These are phyloP conservation scores for Ceratocystis eucalypticola DNA, from an alignment of 2,329 filamentous ascomycete genomes.

Conservation along the genomic window DNA sequence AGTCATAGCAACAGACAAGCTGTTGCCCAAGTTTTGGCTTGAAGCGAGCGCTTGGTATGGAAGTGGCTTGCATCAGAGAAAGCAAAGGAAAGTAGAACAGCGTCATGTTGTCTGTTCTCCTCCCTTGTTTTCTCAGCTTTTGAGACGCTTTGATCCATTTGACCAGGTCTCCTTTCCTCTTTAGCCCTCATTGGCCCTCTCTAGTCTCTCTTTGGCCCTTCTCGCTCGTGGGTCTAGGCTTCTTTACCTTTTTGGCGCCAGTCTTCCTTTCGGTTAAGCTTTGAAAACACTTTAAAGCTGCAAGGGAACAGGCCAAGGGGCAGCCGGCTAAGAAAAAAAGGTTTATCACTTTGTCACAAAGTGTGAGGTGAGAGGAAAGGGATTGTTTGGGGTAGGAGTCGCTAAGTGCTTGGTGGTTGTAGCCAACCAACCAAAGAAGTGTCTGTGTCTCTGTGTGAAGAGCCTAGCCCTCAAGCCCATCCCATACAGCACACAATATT, in stretches of 20 bases:
- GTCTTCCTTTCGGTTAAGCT: constrained; percentile 8
- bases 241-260: neutral
- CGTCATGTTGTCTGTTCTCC: neutral
- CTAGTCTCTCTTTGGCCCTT: too few relatives aligned
- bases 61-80: neutral
- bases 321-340: neutral
- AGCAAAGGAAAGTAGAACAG: too few relatives aligned
- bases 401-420: neutral
- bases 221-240: neutral
- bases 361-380: neutral
- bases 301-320: neutral
- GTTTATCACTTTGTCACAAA: neutral
- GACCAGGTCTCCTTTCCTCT: neutral
- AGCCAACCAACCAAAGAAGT: neutral
- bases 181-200: neutral
- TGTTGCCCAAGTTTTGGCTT: neutral
- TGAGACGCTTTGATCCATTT: neutral
- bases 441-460: neutral
- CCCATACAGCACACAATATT: neutral
- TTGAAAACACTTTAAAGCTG: constrained; percentile 3
- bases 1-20: neutral
- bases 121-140: neutral
- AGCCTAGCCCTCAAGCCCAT: neutral
- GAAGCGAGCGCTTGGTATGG: neutral
- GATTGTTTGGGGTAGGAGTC: neutral